These are phyloP conservation scores for Turritis glabra DNA, from an alignment of 345 rosid genomes.

Conservation along the genomic window DNA sequence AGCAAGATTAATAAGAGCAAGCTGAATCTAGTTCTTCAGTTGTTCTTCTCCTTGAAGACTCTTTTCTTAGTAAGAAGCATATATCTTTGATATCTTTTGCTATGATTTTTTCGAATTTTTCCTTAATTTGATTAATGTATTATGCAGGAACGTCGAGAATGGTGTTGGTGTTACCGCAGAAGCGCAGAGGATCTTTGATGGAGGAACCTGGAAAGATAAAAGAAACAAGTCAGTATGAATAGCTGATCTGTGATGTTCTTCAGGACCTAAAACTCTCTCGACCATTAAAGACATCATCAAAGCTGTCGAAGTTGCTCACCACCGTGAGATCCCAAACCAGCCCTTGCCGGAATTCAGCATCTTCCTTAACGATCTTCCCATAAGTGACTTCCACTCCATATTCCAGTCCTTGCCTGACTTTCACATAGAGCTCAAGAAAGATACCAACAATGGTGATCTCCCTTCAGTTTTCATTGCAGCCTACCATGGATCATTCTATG, in stretches of 20 bases:
- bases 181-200: no score
- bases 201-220: no score
- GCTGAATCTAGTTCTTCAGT: no score
- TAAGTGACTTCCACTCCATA: slow-evolving; percentile 65
- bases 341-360: slow-evolving; percentile 49
- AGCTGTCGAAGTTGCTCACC: slow-evolving; percentile 38
- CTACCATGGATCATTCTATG: slow-evolving; percentile 86
- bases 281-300: slow-evolving; percentile 49
- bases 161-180: no score
- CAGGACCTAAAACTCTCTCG: slow-evolving; percentile 73
- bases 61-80: no score
- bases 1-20: no score
- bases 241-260: slow-evolving; percentile 89
- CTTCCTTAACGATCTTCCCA: slow-evolving; percentile 61
- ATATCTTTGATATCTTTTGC: no score
- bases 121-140: no score
- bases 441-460: slow-evolving; percentile 22
- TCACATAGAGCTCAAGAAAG: slow-evolving; percentile 42
- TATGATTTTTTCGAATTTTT: no score
- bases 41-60: no score
- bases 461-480: slow-evolving; percentile 54
- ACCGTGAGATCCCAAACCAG: slow-evolving; percentile 24
- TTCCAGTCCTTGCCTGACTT: slow-evolving; percentile 60
- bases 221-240: no score
- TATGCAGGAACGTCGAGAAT: no score